phyloP scores from a whole-genome alignment of 306 rosid species.

The Hylodesmum podocarpum region DNA sequence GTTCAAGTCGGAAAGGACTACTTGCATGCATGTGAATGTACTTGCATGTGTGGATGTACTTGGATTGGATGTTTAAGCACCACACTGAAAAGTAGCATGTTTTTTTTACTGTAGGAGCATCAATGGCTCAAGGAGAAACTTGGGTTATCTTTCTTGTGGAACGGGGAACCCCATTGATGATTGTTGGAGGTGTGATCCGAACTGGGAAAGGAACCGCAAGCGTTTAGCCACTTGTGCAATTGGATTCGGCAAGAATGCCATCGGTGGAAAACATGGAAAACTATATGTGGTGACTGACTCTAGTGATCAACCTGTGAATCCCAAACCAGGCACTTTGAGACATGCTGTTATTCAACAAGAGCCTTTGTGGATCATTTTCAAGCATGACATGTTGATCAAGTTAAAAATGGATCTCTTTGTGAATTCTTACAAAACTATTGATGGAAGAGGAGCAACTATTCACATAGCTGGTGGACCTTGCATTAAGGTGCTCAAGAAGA shows the following conservation, averaged over 20 bases:
- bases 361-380: constrained; percentile 82
- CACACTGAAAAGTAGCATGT: not conserved
- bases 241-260: constrained; percentile 76
- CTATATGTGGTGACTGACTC: constrained; percentile 66
- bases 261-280: constrained; percentile 74
- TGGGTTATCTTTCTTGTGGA: constrained; percentile 60
- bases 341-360: constrained; percentile 68
- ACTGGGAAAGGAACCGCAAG: constrained; percentile 74
- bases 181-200: constrained; percentile 86
- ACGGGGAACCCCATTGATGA: constrained; percentile 89
- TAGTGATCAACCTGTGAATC: constrained; percentile 56
- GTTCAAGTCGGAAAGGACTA: no score
- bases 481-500: constrained; percentile 59
- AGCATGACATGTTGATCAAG: constrained; percentile 66
- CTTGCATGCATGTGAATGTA: no score
- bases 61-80: not conserved
- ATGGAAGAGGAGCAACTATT: constrained; percentile 72
- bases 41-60: not conserved
- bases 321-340: constrained; percentile 71
- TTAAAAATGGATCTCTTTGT: constrained; percentile 64
- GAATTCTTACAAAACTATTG: constrained; percentile 82
- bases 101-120: constrained; percentile 39
- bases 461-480: constrained; percentile 86
- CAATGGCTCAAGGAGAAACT: constrained; percentile 53
- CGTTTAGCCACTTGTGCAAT: constrained; percentile 69